Conservation (phyloP, 768 basidiomycete species). For the Rhizopogon rudus region DNA sequence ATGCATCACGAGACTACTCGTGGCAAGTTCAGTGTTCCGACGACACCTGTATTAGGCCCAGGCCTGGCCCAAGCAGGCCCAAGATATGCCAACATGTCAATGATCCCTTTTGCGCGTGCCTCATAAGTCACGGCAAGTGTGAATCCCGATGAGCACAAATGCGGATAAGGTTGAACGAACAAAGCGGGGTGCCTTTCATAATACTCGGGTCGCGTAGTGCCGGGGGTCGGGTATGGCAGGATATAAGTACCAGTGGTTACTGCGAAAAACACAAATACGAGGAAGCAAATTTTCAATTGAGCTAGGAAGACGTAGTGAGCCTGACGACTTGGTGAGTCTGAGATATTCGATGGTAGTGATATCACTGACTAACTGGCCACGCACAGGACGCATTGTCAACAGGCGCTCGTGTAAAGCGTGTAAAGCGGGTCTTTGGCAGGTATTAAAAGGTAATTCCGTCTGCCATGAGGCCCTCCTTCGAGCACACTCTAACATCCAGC, state of each 20-base stretch:
- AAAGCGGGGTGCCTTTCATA: not conserved
- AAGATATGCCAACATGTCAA: not conserved
- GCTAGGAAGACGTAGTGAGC: not conserved
- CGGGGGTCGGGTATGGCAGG: not conserved
- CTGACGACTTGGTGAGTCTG: not conserved
- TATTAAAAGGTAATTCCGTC: not conserved
- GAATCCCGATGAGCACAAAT: not conserved
- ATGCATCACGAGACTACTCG: not conserved
- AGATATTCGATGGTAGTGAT: not conserved
- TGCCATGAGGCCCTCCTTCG: not conserved
- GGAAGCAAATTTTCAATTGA: too few relatives aligned
- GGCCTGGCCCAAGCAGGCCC: not conserved
- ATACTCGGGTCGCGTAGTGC: not conserved
- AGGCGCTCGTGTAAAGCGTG: constrained; percentile 1
- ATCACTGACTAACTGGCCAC: not conserved
- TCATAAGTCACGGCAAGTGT: not conserved
- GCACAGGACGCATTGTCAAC: constrained; percentile 2
- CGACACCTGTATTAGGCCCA: not conserved
- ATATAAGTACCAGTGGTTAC: too few relatives aligned
- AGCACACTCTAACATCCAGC: not conserved
- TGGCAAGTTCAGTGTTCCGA: not conserved
- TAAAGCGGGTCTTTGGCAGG: constrained; percentile 2
- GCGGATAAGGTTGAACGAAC: not conserved
- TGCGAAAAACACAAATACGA: too few relatives aligned
- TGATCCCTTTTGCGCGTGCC: not conserved